Percentiles rank a stretch among this genome's conserved stretches.
Conservation (phyloP, 805 yeast genomes). For the Torulaspora quercuum region DNA sequence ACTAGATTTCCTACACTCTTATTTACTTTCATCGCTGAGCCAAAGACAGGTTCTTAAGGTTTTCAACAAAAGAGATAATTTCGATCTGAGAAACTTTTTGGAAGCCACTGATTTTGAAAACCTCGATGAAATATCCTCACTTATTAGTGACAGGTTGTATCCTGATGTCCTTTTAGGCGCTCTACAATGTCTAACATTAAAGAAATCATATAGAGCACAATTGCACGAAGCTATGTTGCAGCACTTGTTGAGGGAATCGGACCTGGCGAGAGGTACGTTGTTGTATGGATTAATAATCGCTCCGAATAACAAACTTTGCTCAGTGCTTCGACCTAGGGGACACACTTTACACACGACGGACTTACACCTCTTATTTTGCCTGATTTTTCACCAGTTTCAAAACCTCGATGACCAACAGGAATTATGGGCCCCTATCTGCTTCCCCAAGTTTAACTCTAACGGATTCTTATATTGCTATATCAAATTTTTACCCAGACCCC, state of each 20-base stretch:
- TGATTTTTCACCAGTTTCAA: slow-evolving; percentile 51
- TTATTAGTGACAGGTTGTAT: slow-evolving; percentile 48
- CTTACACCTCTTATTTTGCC: slow-evolving; percentile 65
- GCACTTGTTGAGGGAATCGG: slow-evolving; percentile 23
- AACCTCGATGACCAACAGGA: slow-evolving; percentile 50
- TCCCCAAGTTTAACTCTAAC: slow-evolving; percentile 82
- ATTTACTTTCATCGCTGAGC: slow-evolving; percentile 77
- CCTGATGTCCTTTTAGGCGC: slow-evolving; percentile 65
- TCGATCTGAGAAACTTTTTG: slow-evolving; percentile 72
- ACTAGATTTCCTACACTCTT: slow-evolving; percentile 68
- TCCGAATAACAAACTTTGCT: slow-evolving; percentile 58
- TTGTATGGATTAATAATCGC: slow-evolving; percentile 73
- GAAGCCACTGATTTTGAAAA: slow-evolving; percentile 73
- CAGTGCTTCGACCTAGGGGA: slow-evolving; percentile 68
- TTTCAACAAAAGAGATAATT: slow-evolving; percentile 68
- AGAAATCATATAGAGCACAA: slow-evolving; percentile 53
- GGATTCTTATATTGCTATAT: slow-evolving; percentile 87
- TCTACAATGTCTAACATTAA: slow-evolving; percentile 57
- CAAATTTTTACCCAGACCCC: slow-evolving; percentile 45
- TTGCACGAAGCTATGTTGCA: slow-evolving; percentile 37
- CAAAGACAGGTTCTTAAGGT: slow-evolving; percentile 69
- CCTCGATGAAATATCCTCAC: slow-evolving; percentile 58
- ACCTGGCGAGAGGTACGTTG: slow-evolving; percentile 47
- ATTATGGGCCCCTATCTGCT: slow-evolving; percentile 89
- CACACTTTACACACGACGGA: slow-evolving; percentile 83